A percentile compares a stretch with the other conserved stretches of the same genome.
Evolutionary conservation across 2,329 filamentous ascomycete species (phyloP).

Genomic region (Aspergillus pseudoterreus): DNA sequence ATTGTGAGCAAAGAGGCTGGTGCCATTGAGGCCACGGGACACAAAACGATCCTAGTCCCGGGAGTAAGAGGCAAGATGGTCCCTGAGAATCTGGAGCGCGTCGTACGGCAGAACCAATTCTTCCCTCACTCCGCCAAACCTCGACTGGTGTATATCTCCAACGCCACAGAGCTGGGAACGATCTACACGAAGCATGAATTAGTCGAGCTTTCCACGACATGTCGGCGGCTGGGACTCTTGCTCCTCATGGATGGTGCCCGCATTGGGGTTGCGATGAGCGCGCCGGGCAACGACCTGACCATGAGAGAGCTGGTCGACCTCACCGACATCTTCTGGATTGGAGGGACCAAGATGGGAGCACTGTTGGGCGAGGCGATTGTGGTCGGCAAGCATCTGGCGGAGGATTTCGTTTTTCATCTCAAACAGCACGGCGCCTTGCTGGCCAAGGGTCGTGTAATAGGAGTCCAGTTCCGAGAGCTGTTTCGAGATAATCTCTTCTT

Average conservation of each 20-base stretch:
- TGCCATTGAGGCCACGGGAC: conserved; percentile 50
- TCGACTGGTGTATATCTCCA: conserved; percentile 51
- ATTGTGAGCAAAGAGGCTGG: conserved; percentile 51
- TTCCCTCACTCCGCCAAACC: conserved; percentile 53
- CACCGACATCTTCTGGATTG: conserved; percentile 55
- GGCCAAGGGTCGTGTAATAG: conserved; percentile 49
- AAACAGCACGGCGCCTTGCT: conserved; percentile 52
- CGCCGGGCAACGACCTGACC: conserved; percentile 42
- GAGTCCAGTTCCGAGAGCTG: conserved; percentile 49
- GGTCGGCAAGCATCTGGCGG: conserved; percentile 43
- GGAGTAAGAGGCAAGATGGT: conserved; percentile 49
- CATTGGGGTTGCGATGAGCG: conserved; percentile 43
- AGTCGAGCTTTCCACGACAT: conserved; percentile 40
- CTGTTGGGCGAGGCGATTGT: conserved; percentile 51
- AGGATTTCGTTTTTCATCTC: conserved; percentile 50
- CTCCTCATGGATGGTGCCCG: conserved; percentile 50
- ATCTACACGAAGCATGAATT: conserved; percentile 46
- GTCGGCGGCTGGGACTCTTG: conserved; percentile 40
- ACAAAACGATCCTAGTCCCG: conserved; percentile 50
- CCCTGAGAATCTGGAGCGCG: conserved; percentile 38
- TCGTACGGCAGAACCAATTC: conserved; percentile 48
- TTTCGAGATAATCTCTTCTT: conserved; percentile 48
- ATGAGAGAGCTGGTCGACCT: conserved; percentile 45
- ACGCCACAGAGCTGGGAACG: conserved; percentile 51
- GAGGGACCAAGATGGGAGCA: conserved; percentile 52